Evolutionary conservation across 352 stramenopile genomes (phyloP), one percentile per base, ranked within the genome.

Genomic region (Thraustochytrium sp.): DNA sequence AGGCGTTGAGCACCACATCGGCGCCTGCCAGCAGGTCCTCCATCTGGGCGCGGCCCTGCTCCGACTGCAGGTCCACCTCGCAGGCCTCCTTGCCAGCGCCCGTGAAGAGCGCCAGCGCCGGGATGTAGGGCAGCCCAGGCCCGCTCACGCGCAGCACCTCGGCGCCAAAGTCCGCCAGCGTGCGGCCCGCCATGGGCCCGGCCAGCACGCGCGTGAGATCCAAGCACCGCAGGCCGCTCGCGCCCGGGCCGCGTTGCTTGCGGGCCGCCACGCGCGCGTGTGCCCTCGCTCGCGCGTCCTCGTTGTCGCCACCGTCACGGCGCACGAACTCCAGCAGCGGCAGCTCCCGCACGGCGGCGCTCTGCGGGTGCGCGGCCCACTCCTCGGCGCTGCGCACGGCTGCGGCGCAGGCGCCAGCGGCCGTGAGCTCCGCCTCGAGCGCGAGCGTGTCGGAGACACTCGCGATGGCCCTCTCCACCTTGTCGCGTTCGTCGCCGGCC

Each of bases 171-270:
- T 88, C 85, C 16, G 76, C 87, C 23, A 90, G 75, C 21, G 85
- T 73, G 46, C 84, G 63, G 23, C 84, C 88, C 31, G 82, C 86
- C 62, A 84, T 88, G 64, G 88, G 88, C 29, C 88, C 88, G 23
- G 88, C 88, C 11, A 90, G 82, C 72, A 90, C 84, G 16, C 88
- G 83, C 3, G 86, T 86, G 54, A 90, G 77, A 64, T 90, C 88
- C 11, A 90, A 56, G 48, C 88, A 84, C 42, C 86, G 85, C 38
- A 90, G 51, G 54, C 87, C 85, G 26, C 8, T 44, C 51, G 51
- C 46, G 11, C 89, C 16, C 40, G 73, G 11, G 16, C 29, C 56
- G 37, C 21, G 4, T 53, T 49, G 4, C 3, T 54, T 3, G 23
- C 62, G 37, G 26, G 29, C 62, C 23, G 23, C 38, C 11, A 51